A percentile compares a stretch with the other conserved stretches of the same genome.
Evolutionary conservation across 108 stramenopile genomes (phyloP).

Genomic region (Schizochytrium sp.): DNA sequence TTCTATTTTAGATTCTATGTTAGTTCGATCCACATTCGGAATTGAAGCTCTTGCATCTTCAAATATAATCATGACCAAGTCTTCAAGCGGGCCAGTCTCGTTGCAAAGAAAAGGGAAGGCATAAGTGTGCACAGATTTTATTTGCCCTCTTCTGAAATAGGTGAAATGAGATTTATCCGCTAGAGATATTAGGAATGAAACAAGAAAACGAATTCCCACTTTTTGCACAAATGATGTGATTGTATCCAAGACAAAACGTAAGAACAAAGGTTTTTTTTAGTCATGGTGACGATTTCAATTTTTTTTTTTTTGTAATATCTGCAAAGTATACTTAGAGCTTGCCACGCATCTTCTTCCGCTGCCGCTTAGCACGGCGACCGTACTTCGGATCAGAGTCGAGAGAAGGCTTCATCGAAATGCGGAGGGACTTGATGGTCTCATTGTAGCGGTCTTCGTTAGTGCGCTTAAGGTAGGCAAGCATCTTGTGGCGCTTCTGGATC

Average conservation of each 20-base stretch:
- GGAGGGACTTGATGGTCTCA: constrained; percentile 14
- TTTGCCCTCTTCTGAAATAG: neutral
- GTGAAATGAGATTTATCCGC: neutral
- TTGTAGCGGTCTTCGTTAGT: neutral
- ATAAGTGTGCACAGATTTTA: no score
- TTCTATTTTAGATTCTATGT: no score
- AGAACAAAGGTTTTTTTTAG: neutral
- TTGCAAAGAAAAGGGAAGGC: no score
- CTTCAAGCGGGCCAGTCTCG: no score
- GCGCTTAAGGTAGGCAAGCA: neutral
- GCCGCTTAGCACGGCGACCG: neutral
- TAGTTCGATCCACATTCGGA: no score
- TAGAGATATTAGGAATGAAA: neutral
- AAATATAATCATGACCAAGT: no score
- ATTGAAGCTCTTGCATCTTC: no score
- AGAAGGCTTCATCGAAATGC: neutral
- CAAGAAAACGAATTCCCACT: neutral
- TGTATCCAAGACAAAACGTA: neutral
- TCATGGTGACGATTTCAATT: neutral
- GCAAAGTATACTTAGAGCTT: neutral
- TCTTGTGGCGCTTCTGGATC: constrained; percentile 12
- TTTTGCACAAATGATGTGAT: neutral
- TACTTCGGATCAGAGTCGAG: neutral
- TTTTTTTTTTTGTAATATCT: neutral
- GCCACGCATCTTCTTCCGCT: constrained; percentile 40